phyloP scores from a whole-genome alignment of 1,284 basidiomycete species.

The Microbotryum saponariae region DNA sequence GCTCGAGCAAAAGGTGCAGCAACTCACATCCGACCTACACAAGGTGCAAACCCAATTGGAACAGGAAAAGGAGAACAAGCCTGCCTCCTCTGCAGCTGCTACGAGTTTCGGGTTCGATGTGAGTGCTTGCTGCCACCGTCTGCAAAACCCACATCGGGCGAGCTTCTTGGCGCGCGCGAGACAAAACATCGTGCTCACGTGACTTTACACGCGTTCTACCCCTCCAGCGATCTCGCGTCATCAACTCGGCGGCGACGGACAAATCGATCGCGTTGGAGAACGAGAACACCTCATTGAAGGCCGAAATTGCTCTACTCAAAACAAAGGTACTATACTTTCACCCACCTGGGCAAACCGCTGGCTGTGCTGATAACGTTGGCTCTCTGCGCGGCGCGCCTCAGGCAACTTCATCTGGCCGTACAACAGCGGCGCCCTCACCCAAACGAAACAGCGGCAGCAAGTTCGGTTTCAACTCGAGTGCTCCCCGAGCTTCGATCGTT shows the following conservation, averaged over 20 bases:
- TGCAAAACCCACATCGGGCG: not conserved
- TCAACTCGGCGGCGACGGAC: conserved; percentile 4
- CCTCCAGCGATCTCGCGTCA: not conserved
- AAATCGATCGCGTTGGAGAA: too few species aligned
- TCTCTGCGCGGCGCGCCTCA: too few species aligned
- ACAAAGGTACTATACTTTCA: too few species aligned
- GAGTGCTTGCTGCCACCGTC: not conserved
- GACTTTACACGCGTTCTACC: conserved; percentile 4
- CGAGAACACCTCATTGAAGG: too few species aligned
- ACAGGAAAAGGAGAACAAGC: conserved; percentile 7
- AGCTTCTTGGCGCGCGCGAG: not conserved
- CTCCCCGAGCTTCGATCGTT: too few species aligned
- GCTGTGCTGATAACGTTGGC: too few species aligned
- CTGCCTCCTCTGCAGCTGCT: not conserved
- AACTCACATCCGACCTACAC: conserved; percentile 13
- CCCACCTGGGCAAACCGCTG: too few species aligned
- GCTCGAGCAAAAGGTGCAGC: conserved; percentile 16
- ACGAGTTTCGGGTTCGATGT: not conserved
- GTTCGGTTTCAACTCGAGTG: too few species aligned
- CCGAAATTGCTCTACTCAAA: too few species aligned
- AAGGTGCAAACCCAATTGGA: conserved; percentile 8
- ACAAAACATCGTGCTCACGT: not conserved
- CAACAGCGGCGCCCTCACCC: too few species aligned
- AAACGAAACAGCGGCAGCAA: too few species aligned
- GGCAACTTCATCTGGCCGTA: too few species aligned